Evolutionary conservation across 805 yeast genomes (phyloP).

Genomic region (Pichia cabralensis): DNA sequence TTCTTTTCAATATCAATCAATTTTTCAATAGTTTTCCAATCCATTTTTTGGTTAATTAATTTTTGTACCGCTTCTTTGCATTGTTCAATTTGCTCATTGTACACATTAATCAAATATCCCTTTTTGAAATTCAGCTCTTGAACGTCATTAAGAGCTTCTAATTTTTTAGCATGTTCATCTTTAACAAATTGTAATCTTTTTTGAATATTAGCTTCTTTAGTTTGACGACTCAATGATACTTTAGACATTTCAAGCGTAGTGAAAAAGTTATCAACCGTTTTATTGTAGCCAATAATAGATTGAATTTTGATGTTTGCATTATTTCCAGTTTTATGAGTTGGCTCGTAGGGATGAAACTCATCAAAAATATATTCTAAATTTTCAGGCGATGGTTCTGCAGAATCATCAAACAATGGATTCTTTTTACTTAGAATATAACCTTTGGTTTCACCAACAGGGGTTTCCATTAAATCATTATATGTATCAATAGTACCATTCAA

Average conservation of each 20-base stretch:
- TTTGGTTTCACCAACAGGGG: constrained; percentile 26
- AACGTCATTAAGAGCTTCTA: constrained; percentile 51
- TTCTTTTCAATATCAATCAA: constrained; percentile 59
- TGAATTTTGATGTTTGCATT: constrained; percentile 30
- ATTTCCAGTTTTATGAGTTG: constrained; percentile 24
- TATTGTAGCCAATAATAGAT: constrained; percentile 57
- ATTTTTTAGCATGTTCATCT: constrained; percentile 59
- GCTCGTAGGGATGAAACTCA: constrained; percentile 47
- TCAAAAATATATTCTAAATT: constrained; percentile 35
- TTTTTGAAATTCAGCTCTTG: constrained; percentile 55
- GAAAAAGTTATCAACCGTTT: constrained; percentile 73
- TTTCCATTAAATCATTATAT: constrained; percentile 29
- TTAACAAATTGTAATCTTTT: constrained; percentile 68
- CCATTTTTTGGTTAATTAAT: constrained; percentile 75
- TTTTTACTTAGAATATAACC: constrained; percentile 60
- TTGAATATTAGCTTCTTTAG: constrained; percentile 65
- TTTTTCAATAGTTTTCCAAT: constrained; percentile 84
- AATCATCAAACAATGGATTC: constrained; percentile 40
- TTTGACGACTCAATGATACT: constrained; percentile 62
- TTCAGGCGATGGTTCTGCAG: constrained; percentile 26
- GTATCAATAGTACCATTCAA: constrained; percentile 38
- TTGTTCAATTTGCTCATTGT: constrained; percentile 62
- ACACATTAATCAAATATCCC: constrained; percentile 62
- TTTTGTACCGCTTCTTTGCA: constrained; percentile 60
- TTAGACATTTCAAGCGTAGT: constrained; percentile 80